Percentiles rank a stretch among this genome's conserved stretches.
These are phyloP conservation scores for Malassezia psittaci DNA, from an alignment of 1,284 basidiomycete genomes.

Conservation along the genomic window DNA sequence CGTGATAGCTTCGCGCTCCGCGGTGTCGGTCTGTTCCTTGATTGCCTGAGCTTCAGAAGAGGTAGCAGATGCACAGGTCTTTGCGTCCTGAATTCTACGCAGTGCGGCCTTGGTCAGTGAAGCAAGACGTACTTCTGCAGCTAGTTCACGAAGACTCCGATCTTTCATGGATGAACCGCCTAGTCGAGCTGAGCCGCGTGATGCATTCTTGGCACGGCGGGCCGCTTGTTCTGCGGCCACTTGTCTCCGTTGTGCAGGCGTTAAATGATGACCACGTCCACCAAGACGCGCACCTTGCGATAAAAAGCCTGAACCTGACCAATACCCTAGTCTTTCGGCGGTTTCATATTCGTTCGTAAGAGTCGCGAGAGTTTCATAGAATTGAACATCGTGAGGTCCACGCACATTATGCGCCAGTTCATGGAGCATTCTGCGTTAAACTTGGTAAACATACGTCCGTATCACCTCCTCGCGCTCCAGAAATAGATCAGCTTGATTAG, in stretches of 20 bases:
- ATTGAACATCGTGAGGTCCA: constrained; percentile 27
- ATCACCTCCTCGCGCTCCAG: constrained; percentile 16
- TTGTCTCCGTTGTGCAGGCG: neutral
- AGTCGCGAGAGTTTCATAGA: constrained; percentile 19
- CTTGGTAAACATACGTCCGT: constrained; percentile 12
- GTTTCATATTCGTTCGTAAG: constrained; percentile 22
- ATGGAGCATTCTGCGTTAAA: constrained; percentile 24
- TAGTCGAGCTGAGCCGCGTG: neutral
- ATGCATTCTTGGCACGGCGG: neutral
- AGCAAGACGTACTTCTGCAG: constrained; percentile 7
- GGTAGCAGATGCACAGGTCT: constrained; percentile 10
- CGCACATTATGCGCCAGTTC: constrained; percentile 31
- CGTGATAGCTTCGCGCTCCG: constrained; percentile 1
- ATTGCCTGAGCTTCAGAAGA: neutral
- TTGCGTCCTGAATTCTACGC: constrained; percentile 1
- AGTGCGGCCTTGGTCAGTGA: constrained; percentile 10
- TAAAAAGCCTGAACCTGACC: constrained; percentile 23
- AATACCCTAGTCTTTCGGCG: constrained; percentile 12
- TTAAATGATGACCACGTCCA: neutral
- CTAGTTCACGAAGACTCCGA: neutral
- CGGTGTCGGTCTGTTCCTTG: neutral
- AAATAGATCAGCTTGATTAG: constrained; percentile 4
- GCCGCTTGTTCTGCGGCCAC: neutral
- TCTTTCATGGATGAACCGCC: neutral
- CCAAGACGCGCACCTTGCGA: constrained; percentile 16